Conservation (phyloP, 2,329 filamentous ascomycete species). For the Nemania sp. region DNA sequence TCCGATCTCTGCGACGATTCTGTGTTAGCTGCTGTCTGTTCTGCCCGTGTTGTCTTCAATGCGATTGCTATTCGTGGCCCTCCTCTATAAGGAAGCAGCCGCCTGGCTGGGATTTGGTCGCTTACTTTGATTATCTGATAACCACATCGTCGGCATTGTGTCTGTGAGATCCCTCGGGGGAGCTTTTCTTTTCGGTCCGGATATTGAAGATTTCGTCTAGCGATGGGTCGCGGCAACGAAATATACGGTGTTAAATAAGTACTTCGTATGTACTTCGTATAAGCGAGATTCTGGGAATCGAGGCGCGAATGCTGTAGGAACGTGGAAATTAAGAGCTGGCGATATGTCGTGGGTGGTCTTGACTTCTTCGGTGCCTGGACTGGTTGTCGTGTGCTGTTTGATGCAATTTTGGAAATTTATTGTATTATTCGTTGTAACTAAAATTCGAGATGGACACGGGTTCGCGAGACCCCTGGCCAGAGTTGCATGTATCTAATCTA, state of each 20-base stretch:
- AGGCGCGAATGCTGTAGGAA: too few relatives aligned
- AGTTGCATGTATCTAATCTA: too few relatives aligned
- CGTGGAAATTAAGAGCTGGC: too few relatives aligned
- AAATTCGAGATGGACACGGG: constrained; percentile 17
- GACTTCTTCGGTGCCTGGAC: too few relatives aligned
- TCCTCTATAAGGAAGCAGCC: not conserved
- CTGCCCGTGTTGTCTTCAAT: not conserved
- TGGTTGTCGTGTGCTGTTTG: too few relatives aligned
- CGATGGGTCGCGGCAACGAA: too few relatives aligned
- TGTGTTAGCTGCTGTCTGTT: constrained; percentile 18
- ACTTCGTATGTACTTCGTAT: too few relatives aligned
- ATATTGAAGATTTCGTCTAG: constrained; percentile 6
- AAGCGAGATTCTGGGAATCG: too few relatives aligned
- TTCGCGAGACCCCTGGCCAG: constrained; percentile 21
- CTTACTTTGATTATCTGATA: constrained; percentile 93
- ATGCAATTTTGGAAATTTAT: too few relatives aligned
- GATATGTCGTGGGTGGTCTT: too few relatives aligned
- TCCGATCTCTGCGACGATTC: constrained; percentile 72
- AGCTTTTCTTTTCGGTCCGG: constrained; percentile 1
- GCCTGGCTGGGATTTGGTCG: constrained; percentile 29
- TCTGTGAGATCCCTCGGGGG: constrained; percentile 28
- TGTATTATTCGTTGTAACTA: too few relatives aligned
- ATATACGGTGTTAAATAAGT: too few relatives aligned
- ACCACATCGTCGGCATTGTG: constrained; percentile 88
- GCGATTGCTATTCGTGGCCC: not conserved